Evolutionary conservation across 495 filamentous ascomycete species (phyloP), one percentile per base, ranked within the genome.

Genomic region (Neurospora sp.): DNA sequence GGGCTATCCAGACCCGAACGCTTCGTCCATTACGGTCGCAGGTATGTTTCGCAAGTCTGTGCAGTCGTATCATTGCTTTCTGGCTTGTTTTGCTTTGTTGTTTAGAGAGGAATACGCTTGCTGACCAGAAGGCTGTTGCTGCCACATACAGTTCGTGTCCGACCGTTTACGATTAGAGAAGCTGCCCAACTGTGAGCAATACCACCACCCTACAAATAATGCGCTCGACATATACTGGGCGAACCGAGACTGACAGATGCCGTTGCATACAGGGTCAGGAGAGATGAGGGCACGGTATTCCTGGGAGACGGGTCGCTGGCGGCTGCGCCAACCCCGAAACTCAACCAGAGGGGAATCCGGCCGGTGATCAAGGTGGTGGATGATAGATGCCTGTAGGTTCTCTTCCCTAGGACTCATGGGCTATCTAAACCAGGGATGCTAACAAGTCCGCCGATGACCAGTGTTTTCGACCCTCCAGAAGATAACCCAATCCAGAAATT

Each of bases 401-500:
- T 27, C 35, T 41, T 8, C 18, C 0, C n/a, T 2, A 14, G n/a
- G n/a, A 27, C 6, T 11, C 5, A 27, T 60, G 49, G 20, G 10
- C 0, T 54, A 54, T 12, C 2, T 11, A 23, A 1, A 23, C 20
- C 20, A 54, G 49, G 2, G 20, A 70, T 35, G 35, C 39, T 75
- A 44, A 78, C 74, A 46, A 60, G 12, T 16, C 4, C 31, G n/a
- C 76, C 42, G 7, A 74, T 18, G 31, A 18, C 72, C 71, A 99
- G 96, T 75, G 90, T 99, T 35, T 99, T 99, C 82, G 96, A 99
- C 79, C 96, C 96, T 12, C 96, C 96, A 7, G 96, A 99, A 82
- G 96, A 98, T 78, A 97, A 92, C 78, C 93, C 96, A 3, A 90
- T 98, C n/a, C 93, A 96, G 72, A 92, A 91, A 76, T 97, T 97